Conservation (phyloP, 163 green algal species). For the Chlamydomonas reinhardtii region DNA sequence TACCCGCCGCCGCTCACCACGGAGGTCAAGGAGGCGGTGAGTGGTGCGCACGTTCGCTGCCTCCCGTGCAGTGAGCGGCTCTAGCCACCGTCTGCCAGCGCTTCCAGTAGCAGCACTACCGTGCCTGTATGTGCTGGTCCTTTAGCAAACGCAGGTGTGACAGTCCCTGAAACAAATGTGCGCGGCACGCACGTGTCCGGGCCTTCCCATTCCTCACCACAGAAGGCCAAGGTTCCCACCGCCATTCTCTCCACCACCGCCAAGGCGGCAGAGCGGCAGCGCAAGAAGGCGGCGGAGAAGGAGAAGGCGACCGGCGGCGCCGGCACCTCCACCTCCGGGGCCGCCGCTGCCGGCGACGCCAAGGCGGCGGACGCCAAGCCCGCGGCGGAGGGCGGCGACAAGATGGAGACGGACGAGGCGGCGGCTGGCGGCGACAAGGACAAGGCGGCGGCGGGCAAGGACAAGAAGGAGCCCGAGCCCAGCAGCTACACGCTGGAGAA, state of each 20-base stretch:
- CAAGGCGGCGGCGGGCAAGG: slow-evolving; percentile 36
- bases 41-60: too few relatives aligned
- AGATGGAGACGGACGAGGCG: slow-evolving; percentile 45
- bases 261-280: slow-evolving; percentile 79
- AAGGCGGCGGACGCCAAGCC: slow-evolving; percentile 10
- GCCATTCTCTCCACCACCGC: slow-evolving; percentile 97
- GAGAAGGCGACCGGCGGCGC: slow-evolving; percentile 59
- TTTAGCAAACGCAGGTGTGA: too few relatives aligned
- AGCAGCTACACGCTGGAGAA: slow-evolving; percentile 76
- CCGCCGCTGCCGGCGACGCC: slow-evolving; percentile 3
- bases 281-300: slow-evolving; percentile 83
- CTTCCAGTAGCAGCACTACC: too few relatives aligned
- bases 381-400: slow-evolving; percentile 39
- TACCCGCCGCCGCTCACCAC: slow-evolving; percentile 87
- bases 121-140: too few relatives aligned
- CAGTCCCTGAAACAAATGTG: too few relatives aligned
- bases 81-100: too few relatives aligned
- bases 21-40: slow-evolving; percentile 79
- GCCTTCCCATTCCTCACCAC: background rate
- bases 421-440: slow-evolving; percentile 6
- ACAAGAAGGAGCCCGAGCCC: slow-evolving; percentile 53
- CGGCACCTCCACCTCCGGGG: slow-evolving; percentile 11
- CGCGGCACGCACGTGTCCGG: too few relatives aligned
- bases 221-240: slow-evolving; percentile 86
- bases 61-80: too few relatives aligned